These are phyloP conservation scores for Eucalyptus victrix DNA, from an alignment of 345 rosid species.

Conservation along the genomic window DNA sequence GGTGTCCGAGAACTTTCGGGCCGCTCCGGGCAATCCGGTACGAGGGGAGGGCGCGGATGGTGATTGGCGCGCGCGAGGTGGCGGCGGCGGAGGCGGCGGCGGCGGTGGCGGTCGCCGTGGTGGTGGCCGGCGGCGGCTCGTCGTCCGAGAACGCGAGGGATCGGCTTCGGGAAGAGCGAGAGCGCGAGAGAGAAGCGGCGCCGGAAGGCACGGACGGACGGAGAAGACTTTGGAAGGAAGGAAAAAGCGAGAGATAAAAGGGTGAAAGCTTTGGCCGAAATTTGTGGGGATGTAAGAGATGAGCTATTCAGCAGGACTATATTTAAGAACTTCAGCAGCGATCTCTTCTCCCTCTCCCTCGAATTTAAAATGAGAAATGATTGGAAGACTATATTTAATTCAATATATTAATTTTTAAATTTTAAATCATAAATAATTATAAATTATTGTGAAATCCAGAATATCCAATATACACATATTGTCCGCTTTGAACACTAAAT, in stretches of 20 bases:
- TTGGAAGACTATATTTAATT: accelerated
- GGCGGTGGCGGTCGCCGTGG: neutral
- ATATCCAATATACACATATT: accelerated
- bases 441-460: too few relatives aligned
- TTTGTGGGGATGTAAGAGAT: neutral
- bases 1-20: neutral
- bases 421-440: too few relatives aligned
- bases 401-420: too few relatives aligned
- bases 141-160: neutral
- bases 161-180: neutral
- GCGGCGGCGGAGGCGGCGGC: neutral
- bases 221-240: neutral
- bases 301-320: neutral
- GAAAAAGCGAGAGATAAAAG: neutral
- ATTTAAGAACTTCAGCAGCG: neutral
- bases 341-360: neutral
- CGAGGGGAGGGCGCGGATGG: neutral
- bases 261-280: neutral
- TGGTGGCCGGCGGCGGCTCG: neutral
- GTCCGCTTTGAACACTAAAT: accelerated
- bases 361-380: too few relatives aligned
- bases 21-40: neutral
- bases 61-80: neutral
- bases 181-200: neutral
- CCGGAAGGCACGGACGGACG: neutral